Evolutionary conservation across 495 filamentous ascomycete genomes (phyloP), one percentile per base, ranked within the genome.

Genomic region (Paragyromitra xinjiangensis): DNA sequence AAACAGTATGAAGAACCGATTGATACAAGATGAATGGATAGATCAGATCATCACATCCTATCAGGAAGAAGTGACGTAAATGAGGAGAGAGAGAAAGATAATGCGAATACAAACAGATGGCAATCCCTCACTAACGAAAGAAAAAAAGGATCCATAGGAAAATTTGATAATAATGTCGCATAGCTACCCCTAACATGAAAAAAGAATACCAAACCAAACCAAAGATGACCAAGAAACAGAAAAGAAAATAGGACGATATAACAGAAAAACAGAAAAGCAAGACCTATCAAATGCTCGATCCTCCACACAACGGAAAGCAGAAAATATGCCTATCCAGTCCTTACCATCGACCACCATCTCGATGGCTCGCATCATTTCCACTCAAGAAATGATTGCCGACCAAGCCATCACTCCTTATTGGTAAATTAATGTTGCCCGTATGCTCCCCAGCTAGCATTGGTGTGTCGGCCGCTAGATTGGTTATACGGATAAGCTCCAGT

Each of bases 101-200:
- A 76, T 39, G 50, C 65, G 50, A 51, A 76, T 78, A 75, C 71
- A 71, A 78, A 19, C 66, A 58, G 40, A 71, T 77, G 53, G 62
- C 58, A 70, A 75, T 63, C 78, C 66, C 74, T 67, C 77, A 42
- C 39, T 64, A 67, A 78, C 37, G 66, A 56, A 73, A 69, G 68
- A 76, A 80, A 78, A 61, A 71, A 81, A 78, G 64, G 74, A 82
- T 74, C 71, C 74, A 81, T 64, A 82, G 78, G 75, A 81, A 82
- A 69, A 64, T 64, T 61, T 48, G 78, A 66, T 70, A 72, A 74
- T 64, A 78, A 72, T 63, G 48, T 81, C 59, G 61, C 78, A 59
- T 65, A 73, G 61, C 74, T 77, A 48, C 69, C 73, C 67, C 59
- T 58, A 73, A 50, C 37, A 79, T 55, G 37, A 74, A 71, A 66